Evolutionary conservation across 2,329 filamentous ascomycete genomes (phyloP).

Genomic region (Neophaeococcomyces mojaviensis): DNA sequence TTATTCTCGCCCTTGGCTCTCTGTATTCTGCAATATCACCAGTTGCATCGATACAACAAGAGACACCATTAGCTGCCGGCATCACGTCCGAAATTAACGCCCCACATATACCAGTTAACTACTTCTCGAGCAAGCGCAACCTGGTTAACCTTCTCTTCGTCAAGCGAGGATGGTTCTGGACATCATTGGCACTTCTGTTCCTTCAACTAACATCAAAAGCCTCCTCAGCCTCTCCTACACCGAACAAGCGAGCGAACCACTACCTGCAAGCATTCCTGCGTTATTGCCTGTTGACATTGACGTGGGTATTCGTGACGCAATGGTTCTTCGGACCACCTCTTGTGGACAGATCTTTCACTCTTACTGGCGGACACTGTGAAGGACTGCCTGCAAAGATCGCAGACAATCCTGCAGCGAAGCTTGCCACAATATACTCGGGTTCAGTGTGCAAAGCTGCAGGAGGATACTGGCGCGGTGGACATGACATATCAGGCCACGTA

Average conservation of each 20-base stretch:
- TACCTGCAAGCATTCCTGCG: constrained; percentile 53
- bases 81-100: constrained; percentile 26
- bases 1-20: constrained; percentile 70
- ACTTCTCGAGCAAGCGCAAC: constrained; percentile 92
- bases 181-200: constrained; percentile 62
- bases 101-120: constrained; percentile 38
- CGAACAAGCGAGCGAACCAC: constrained; percentile 12
- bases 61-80: constrained; percentile 22
- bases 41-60: constrained; percentile 41
- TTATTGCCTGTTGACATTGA: constrained; percentile 63
- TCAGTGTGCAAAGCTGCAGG: constrained; percentile 73
- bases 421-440: constrained; percentile 53
- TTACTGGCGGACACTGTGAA: constrained; percentile 80
- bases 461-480: constrained; percentile 82
- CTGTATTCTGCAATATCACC: constrained; percentile 74
- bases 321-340: constrained; percentile 92
- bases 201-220: constrained; percentile 51
- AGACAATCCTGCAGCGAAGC: constrained; percentile 28
- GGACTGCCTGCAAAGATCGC: constrained; percentile 13
- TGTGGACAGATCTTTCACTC: constrained; percentile 81
- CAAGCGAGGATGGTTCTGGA: constrained; percentile 92
- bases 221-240: constrained; percentile 1
- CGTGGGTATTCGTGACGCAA: constrained; percentile 85
- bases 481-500: constrained; percentile 93
- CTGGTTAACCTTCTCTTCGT: constrained; percentile 89